These are phyloP conservation scores for Friedmanniomyces simplex DNA, from an alignment of 495 filamentous ascomycete genomes.

Conservation along the genomic window DNA sequence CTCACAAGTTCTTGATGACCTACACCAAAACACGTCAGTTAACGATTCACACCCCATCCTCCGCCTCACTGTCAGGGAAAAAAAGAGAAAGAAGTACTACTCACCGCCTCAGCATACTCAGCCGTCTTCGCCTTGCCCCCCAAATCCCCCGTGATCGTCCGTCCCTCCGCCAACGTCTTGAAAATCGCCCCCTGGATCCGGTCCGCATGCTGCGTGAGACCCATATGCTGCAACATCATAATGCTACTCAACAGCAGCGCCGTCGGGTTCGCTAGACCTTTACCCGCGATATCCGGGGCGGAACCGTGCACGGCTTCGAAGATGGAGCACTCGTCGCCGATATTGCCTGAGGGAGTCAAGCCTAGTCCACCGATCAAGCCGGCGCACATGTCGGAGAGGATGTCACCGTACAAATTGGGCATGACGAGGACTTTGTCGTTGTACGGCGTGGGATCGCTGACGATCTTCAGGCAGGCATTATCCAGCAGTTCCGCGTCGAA, in stretches of 20 bases:
- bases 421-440: conserved; percentile 99
- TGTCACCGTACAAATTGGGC: conserved; percentile 99
- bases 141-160: conserved; percentile 85
- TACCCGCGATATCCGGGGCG: conserved; percentile 93
- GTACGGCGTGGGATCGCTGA: conserved; percentile 86
- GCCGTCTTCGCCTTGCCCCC: conserved; percentile 87
- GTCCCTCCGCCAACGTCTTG: conserved; percentile 87
- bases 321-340: conserved; percentile 97
- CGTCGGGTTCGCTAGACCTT: conserved; percentile 90
- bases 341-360: conserved; percentile 94
- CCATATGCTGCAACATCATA: conserved; percentile 99
- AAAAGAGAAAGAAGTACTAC: background rate
- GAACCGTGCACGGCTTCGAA: conserved; percentile 99
- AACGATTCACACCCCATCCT: too few relatives aligned
- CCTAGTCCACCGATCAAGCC: conserved; percentile 96
- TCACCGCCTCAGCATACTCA: conserved; percentile 74
- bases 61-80: too few relatives aligned
- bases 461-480: conserved; percentile 97
- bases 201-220: conserved; percentile 68
- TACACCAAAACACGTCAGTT: background rate
- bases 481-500: conserved; percentile 96
- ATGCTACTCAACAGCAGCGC: conserved; percentile 82
- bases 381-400: conserved; percentile 98
- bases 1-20: conserved; percentile 16
- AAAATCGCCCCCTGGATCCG: conserved; percentile 92